phyloP scores from a whole-genome alignment of 352 stramenopile species.

The Phytophthora sp. region DNA sequence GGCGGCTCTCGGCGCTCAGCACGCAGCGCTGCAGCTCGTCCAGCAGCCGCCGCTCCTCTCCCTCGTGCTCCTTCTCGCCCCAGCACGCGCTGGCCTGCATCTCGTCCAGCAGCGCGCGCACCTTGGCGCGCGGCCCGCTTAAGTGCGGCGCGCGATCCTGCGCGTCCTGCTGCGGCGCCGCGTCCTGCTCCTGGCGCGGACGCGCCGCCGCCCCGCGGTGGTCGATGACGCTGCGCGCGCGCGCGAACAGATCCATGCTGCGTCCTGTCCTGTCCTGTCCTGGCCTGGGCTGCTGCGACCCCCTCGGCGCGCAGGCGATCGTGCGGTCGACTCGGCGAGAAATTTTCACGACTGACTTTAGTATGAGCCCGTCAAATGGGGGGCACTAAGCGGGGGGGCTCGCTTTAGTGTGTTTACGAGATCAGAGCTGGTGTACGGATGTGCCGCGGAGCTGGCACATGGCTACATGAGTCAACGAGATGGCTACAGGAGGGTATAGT shows the following conservation, averaged over 20 bases:
- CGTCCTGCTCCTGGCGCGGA: conserved; percentile 5
- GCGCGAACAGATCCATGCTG: conserved; percentile 45
- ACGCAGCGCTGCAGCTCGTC: conserved; percentile 63
- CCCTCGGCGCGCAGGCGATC: background rate
- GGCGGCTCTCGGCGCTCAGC: conserved; percentile 51
- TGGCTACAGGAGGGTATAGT: conserved; percentile 3
- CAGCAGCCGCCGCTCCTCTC: conserved; percentile 51
- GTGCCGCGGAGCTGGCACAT: no score
- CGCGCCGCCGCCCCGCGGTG: conserved; percentile 13
- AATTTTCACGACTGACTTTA: conserved; percentile 35
- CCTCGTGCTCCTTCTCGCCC: conserved; percentile 67
- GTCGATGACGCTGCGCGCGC: conserved; percentile 38
- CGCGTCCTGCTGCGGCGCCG: conserved; percentile 7
- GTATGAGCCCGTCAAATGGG: no score
- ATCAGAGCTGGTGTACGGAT: no score
- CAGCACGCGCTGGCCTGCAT: conserved; percentile 53
- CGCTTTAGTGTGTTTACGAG: no score
- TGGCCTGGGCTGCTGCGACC: background rate
- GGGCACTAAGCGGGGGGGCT: no score
- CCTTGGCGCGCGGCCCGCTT: conserved; percentile 20
- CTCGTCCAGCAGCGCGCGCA: conserved; percentile 57
- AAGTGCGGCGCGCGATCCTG: conserved; percentile 2
- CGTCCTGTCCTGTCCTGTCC: background rate
- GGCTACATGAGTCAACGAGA: no score
- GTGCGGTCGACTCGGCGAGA: conserved; percentile 22